phyloP scores from a whole-genome alignment of 1,284 basidiomycete species.

The Fistulinella staudtii region DNA sequence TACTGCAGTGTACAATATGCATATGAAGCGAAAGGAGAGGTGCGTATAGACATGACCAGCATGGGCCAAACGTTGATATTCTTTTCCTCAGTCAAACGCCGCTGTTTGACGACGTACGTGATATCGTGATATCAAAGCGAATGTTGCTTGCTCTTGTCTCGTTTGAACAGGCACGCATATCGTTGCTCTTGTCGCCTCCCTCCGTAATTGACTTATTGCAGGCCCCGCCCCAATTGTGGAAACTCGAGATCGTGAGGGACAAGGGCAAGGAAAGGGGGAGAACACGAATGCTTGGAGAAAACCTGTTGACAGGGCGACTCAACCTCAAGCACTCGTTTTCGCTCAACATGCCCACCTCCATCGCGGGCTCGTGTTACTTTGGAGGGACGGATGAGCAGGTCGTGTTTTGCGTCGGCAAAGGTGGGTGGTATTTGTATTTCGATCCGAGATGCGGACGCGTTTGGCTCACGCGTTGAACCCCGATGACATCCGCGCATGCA shows the following conservation, averaged over 20 bases:
- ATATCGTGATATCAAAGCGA: conserved; percentile 61
- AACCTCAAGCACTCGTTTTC: conserved; percentile 64
- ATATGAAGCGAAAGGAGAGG: conserved; percentile 64
- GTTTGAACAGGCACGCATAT: conserved; percentile 47
- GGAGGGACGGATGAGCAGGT: conserved; percentile 72
- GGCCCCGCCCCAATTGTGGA: conserved; percentile 78
- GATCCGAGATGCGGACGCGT: background rate
- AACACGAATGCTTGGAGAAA: conserved; percentile 24
- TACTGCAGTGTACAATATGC: conserved; percentile 64
- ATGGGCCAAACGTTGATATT: background rate
- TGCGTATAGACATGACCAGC: conserved; percentile 27
- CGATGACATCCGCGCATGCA: too few species aligned
- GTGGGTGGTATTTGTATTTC: conserved; percentile 34
- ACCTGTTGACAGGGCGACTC: conserved; percentile 42
- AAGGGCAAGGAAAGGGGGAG: conserved; percentile 9
- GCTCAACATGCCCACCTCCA: conserved; percentile 65
- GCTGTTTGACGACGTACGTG: conserved; percentile 70
- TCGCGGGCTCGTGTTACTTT: conserved; percentile 75
- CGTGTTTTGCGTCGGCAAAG: conserved; percentile 72
- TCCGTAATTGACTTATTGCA: too few species aligned
- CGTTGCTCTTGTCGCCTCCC: too few species aligned
- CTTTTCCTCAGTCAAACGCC: conserved; percentile 57
- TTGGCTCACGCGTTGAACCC: too few species aligned
- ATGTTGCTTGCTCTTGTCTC: conserved; percentile 59
- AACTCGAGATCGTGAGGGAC: conserved; percentile 61